These are phyloP conservation scores for Cyclotella distinguenda DNA, from an alignment of 108 stramenopile species.

Conservation along the genomic window DNA sequence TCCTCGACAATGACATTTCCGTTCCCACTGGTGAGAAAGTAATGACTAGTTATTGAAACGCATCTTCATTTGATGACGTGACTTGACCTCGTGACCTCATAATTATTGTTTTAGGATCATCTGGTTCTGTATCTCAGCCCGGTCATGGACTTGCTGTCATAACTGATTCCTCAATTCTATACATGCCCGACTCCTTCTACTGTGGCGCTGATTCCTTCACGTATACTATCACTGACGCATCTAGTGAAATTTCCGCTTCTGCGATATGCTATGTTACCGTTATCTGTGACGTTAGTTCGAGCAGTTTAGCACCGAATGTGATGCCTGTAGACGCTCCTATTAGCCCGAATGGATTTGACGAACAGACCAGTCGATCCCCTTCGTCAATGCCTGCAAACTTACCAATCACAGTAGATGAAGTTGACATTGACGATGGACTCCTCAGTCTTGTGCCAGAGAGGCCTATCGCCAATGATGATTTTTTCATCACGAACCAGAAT, in stretches of 20 bases:
- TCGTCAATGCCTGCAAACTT: no score
- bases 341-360: not conserved
- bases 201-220: conserved; percentile 30
- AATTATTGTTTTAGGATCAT: not conserved
- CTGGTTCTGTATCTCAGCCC: conserved; percentile 6
- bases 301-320: not conserved
- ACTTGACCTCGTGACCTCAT: not conserved
- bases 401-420: no score
- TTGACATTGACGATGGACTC: no score
- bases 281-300: conserved; percentile 1
- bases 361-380: no score
- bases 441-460: no score
- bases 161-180: conserved; percentile 9
- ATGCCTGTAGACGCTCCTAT: conserved; percentile 7
- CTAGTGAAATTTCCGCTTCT: not conserved
- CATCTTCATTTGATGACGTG: not conserved
- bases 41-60: not conserved
- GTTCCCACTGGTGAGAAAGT: conserved; percentile 10
- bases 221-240: conserved; percentile 15
- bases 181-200: conserved; percentile 8
- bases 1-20: conserved; percentile 16
- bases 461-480: conserved; percentile 15
- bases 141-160: conserved; percentile 13
- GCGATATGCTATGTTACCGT: conserved; percentile 15
- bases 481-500: conserved; percentile 12